Evolutionary conservation across 106 monocot species (phyloP).

Genomic region (Platanthera zijinensis): DNA sequence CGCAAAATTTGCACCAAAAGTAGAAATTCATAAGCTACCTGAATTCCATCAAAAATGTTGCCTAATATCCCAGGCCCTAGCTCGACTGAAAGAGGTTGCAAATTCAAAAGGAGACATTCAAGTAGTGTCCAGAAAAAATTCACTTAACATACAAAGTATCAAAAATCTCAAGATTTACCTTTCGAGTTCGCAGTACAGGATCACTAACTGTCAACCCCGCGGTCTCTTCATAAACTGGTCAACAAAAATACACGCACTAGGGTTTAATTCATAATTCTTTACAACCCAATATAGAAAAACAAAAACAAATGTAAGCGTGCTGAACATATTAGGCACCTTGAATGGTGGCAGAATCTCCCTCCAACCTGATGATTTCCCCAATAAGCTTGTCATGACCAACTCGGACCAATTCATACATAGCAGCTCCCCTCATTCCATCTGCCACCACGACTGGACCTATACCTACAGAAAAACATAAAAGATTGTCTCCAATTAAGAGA

Average conservation of each 20-base stretch:
- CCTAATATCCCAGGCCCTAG: slow-evolving; percentile 97
- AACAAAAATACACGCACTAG: not conserved
- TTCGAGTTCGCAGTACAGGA: slow-evolving; percentile 87
- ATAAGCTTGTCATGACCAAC: slow-evolving; percentile 98
- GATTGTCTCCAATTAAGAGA: not conserved
- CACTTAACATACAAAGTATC: not conserved
- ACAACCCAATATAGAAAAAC: slow-evolving; percentile 2
- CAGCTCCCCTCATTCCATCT: slow-evolving; percentile 99
- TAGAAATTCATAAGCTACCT: slow-evolving; percentile 33
- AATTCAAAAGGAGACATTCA: not conserved
- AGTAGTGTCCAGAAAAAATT: not conserved
- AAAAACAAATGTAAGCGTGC: not conserved
- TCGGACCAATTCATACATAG: slow-evolving; percentile 97
- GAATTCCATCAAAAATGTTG: slow-evolving; percentile 99
- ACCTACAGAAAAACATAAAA: slow-evolving; percentile 35
- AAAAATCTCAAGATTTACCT: slow-evolving; percentile 32
- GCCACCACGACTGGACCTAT: slow-evolving; percentile 97
- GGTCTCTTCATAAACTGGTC: slow-evolving; percentile 95
- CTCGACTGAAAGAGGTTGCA: slow-evolving; percentile 97
- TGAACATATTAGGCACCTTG: slow-evolving; percentile 37
- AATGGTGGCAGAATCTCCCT: slow-evolving; percentile 98
- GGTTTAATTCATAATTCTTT: not conserved
- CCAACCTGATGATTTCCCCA: slow-evolving; percentile 96
- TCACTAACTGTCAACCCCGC: slow-evolving; percentile 97
- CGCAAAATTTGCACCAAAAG: not conserved